Evolutionary conservation across 345 rosid genomes (phyloP), one percentile per base, ranked within the genome.

Genomic region (Bruguiera sexangula): DNA sequence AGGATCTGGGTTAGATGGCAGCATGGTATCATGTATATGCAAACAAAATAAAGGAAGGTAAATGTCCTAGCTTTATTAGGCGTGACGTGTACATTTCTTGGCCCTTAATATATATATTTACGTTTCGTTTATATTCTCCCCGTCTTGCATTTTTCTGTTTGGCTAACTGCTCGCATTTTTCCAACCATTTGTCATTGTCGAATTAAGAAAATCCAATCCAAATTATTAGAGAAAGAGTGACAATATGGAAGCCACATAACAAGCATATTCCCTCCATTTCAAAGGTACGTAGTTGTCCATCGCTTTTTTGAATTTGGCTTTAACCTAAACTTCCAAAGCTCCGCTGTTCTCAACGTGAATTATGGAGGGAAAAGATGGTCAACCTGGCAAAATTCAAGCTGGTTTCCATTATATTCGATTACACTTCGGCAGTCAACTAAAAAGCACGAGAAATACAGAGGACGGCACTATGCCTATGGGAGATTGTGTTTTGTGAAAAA

Each of bases 61-160:
- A 30, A 13, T 68, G 64, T 36, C 55, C 43, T 18, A 21, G 67
- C 36, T 26, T 39, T 4, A 43, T 29, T 36, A 50, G 57, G 51
- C 36, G 13, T 4, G 53, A 15, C 43, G 30, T 69, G 64, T 69
- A 31, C 64, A 69, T 27, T 69, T 58, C 57, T 39, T 59, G 24
- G 56, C 21, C 56, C 6, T 46, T 32, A 16, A 24, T 34, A 31
- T 66, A 52, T 66, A 22, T 55, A 55, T 55, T 55, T 55, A 2
- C 10, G 48, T 39, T 39, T 9, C 48, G 10, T 7, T 29, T 55
- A 55, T 55, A 39, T 55, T 55, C 27, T 8, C 59, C 21, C 5
- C 2, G 59, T 26, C 15, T 2, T 10, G 48, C 16, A 39, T 39
- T 22, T 55, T 55, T 55, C 16, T 55, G 22, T 22, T 55, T 8